These are phyloP conservation scores for Aspergillus biplanus DNA, from an alignment of 495 filamentous ascomycete species.

Conservation along the genomic window DNA sequence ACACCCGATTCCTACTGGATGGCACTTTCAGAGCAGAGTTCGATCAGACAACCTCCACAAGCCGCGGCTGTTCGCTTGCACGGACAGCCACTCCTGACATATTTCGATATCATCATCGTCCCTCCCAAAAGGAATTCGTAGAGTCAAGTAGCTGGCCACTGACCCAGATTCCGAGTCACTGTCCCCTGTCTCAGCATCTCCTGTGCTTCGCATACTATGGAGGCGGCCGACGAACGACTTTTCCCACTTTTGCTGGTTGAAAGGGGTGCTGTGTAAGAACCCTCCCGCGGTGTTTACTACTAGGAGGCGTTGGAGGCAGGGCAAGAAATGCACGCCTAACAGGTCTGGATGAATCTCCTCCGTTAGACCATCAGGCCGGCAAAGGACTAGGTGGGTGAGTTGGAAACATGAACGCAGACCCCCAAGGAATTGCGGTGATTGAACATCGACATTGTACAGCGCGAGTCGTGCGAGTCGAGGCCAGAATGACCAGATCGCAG, in stretches of 20 bases:
- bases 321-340: slow-evolving; percentile 15
- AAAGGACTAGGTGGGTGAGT: slow-evolving; percentile 39
- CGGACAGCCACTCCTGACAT: slow-evolving; percentile 24
- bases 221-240: slow-evolving; percentile 18
- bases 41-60: slow-evolving; percentile 17
- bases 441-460: slow-evolving; percentile 35
- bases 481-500: slow-evolving; percentile 37
- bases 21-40: neutral
- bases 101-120: slow-evolving; percentile 20
- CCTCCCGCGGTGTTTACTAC: slow-evolving; percentile 16
- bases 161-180: slow-evolving; percentile 10
- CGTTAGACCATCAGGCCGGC: slow-evolving; percentile 32
- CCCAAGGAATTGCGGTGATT: slow-evolving; percentile 28
- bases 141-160: slow-evolving; percentile 15
- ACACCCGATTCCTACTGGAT: neutral
- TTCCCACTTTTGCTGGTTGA: slow-evolving; percentile 16
- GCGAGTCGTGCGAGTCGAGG: slow-evolving; percentile 34
- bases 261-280: slow-evolving; percentile 10
- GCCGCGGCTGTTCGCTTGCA: slow-evolving; percentile 6
- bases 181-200: slow-evolving; percentile 4
- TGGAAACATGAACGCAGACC: slow-evolving; percentile 28
- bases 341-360: slow-evolving; percentile 4
- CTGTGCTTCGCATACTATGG: neutral
- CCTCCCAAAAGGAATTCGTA: slow-evolving; percentile 12
- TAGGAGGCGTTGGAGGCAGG: slow-evolving; percentile 18